These are phyloP conservation scores for Ascochyta lentis DNA, from an alignment of 2,329 filamentous ascomycete species.

Conservation along the genomic window DNA sequence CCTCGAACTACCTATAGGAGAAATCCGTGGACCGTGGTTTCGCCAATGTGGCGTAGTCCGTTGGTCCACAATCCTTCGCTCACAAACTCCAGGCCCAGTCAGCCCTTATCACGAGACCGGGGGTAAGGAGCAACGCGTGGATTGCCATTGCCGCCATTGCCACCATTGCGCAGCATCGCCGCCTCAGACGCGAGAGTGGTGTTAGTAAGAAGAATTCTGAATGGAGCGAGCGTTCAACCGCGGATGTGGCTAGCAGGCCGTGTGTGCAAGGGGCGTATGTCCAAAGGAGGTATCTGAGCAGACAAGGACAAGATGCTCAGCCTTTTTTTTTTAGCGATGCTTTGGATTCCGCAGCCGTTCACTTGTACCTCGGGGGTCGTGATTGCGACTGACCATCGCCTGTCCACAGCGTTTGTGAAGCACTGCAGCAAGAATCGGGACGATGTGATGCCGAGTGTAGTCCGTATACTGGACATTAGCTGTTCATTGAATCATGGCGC, in stretches of 20 bases:
- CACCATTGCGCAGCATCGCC: conserved; percentile 7
- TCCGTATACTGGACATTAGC: neutral
- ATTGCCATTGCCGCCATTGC: neutral
- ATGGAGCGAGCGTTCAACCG: neutral
- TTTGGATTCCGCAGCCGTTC: neutral
- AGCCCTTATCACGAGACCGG: neutral
- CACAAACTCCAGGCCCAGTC: neutral
- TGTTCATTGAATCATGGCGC: neutral
- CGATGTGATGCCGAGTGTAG: conserved; percentile 6
- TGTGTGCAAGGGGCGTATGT: conserved; percentile 2
- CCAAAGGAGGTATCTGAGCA: conserved; percentile 1
- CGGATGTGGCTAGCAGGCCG: neutral
- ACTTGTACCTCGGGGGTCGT: neutral
- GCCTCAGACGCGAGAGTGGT: neutral
- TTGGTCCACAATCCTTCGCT: neutral
- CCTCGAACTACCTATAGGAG: neutral
- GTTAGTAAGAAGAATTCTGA: conserved; percentile 4
- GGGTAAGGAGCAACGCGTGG: neutral
- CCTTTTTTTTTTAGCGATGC: neutral
- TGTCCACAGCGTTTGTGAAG: neutral
- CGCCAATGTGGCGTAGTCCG: conserved; percentile 9
- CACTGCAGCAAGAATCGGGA: neutral
- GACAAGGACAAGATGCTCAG: neutral
- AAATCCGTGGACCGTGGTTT: neutral
- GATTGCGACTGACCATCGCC: too few relatives aligned